Evolutionary conservation across 208 protist species (phyloP), one percentile per base, ranked within the genome.

Genomic region (Trypanosoma mega): DNA sequence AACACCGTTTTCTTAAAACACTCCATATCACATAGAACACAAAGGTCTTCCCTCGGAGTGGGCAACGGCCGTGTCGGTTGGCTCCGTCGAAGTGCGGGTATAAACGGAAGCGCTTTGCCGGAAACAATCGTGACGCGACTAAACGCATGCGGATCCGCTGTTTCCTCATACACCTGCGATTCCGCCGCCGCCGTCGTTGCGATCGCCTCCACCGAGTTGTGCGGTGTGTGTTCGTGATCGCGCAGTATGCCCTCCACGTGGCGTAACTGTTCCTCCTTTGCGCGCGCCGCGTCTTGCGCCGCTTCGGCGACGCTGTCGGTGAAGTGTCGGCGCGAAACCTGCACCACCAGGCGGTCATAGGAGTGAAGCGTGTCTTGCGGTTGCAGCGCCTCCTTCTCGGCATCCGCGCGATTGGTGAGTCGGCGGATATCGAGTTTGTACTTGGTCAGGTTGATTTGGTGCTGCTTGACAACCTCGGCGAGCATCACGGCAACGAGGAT

Each of bases 381-480:
- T 24, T 30, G 43, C 9, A 79, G 27, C 3, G 54, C 21, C 2
- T 36, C 52, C 16, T 45, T 53, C 2, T 60, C 45, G n/a, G 27
- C 41, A n/a, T 18, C 41, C 9, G 9, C 48, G n/a, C 41, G 16
- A 16, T 36, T 23, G 18, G 59, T 16, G 29, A 54, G 53, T 9
- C 57, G 53, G 2, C 45, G 62, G 37, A 70, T 56, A 5, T 89
- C 80, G 1, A 93, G 50, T 60, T 87, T 86, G 78, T 90, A 93
- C 21, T 74, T 76, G 36, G 63, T 85, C 7, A 82, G 72, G 63
- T 93, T 93, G 54, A 93, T 83, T 21, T 72, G 73, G 54, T 93
- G 75, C 53, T 90, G 76, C 20, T 71, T 59, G 26, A 90, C 68
- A 11, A 90, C 44, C 20, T 76, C 65, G 36, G 82, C 59, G n/a